phyloP scores from a whole-genome alignment of 768 basidiomycete species.

The Psilocybe cyanescens region DNA sequence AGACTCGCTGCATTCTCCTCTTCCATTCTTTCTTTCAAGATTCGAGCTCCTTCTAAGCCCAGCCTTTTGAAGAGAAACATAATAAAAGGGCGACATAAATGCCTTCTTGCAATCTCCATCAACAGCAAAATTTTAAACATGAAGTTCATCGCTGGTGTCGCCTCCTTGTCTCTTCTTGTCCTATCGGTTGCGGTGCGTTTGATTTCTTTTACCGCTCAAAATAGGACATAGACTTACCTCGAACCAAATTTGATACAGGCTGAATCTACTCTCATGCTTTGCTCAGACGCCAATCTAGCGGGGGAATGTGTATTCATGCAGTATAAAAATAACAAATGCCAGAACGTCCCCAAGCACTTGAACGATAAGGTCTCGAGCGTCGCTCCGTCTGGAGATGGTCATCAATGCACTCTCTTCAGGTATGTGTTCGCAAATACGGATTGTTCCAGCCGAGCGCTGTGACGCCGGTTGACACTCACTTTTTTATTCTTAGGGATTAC shows the following conservation, averaged over 20 bases:
- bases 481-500: constrained; percentile 1
- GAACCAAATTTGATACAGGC: not conserved
- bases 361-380: constrained; percentile 15
- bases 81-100: too few relatives aligned
- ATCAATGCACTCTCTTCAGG: constrained; percentile 13
- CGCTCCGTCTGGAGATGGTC: constrained; percentile 8
- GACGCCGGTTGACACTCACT: not conserved
- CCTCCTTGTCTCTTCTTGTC: not conserved
- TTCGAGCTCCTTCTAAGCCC: too few relatives aligned
- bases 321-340: constrained; percentile 8
- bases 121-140: not conserved
- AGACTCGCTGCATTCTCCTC: too few relatives aligned
- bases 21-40: too few relatives aligned
- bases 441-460: not conserved
- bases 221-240: not conserved
- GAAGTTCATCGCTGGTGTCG: not conserved
- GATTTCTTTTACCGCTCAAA: not conserved
- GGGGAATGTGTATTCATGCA: constrained; percentile 11
- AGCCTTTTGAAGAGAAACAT: too few relatives aligned
- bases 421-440: not conserved
- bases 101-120: too few relatives aligned
- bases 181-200: not conserved
- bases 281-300: constrained; percentile 10
- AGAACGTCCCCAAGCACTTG: constrained; percentile 6
- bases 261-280: constrained; percentile 9